Base-by-base conservation (phyloP, 352 stramenopile genomes). In the Pythium insidiosum region DNA sequence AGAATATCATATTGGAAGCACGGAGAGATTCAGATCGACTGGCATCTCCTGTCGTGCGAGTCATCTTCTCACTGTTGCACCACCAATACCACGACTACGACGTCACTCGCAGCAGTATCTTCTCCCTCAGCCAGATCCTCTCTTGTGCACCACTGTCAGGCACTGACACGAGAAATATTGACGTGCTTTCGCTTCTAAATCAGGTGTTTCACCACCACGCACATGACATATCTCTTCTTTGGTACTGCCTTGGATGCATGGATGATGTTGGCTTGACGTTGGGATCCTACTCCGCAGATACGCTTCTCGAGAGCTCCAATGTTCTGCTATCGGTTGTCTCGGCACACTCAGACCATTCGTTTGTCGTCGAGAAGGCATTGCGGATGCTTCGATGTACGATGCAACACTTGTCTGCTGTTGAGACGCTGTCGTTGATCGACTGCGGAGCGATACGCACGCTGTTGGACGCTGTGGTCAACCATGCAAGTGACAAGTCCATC, bases 21-120 rank as follows among this genome's bases (percentile, higher is more conserved):
- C 24, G 38, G 6, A 15, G 20, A 0, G 33, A 53, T 16, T 13
- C 38, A 0, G n/a, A 44, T 21, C 20, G 21, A 16, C 21, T 11
- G 3, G 23, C n/a, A 23, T 21, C 18, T 12, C n/a, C 46, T 6
- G 21, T 61, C 22, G 10, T 51, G 2, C 19, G 46, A 22, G 23
- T 56, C 9, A 9, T 52, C 15, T 34, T 46, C 7, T 23, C 34
- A 15, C 30, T 61, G 15, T 37, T 61, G 39, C 18, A 41, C 5
- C 23, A 49, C 6, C 35, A 56, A n/a, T 31, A 48, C 13, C 46
- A 61, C 16, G 53, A 61, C 21, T 43, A 42, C 20, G 53, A 56
- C 25, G 39, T 61, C n/a, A 52, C 43, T 7, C 46, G 48, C 11
- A 56, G 47, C 31, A 47, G 34, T n/a, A 43, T 52, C 20, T 26